These are phyloP conservation scores for Fagopyrum homotropicum DNA, from an alignment of 148 eudicot genomes.

Conservation along the genomic window DNA sequence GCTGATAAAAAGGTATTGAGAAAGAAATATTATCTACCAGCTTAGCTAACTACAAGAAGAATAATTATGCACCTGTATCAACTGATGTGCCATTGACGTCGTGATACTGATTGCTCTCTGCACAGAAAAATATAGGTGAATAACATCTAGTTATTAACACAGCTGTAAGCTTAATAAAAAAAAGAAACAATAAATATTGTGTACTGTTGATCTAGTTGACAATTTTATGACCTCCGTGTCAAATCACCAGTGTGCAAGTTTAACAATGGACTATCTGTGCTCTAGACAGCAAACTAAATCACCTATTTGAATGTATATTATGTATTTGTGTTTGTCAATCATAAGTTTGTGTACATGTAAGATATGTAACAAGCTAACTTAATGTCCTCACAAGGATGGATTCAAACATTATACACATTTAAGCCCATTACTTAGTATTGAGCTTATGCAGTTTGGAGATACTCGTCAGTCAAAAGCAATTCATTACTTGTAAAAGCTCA, in stretches of 20 bases:
- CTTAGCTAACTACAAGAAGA: background rate
- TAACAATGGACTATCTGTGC: background rate
- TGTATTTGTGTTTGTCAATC: background rate
- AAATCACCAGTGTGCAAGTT: background rate
- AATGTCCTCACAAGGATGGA: background rate
- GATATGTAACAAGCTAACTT: background rate
- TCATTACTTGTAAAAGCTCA: background rate
- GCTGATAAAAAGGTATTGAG: background rate
- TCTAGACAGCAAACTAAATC: background rate
- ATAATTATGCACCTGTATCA: conserved; percentile 48
- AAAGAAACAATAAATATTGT: background rate
- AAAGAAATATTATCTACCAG: conserved; percentile 1
- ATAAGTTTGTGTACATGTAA: background rate
- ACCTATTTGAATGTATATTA: no score
- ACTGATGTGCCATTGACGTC: conserved; percentile 67
- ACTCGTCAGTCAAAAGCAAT: background rate
- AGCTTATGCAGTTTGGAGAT: background rate
- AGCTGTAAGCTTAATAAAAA: background rate
- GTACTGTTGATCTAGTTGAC: background rate
- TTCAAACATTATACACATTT: background rate
- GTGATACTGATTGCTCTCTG: conserved; percentile 75
- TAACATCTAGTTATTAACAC: background rate
- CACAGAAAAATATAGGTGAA: conserved; percentile 12
- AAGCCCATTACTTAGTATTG: background rate
- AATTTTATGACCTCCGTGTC: background rate